A percentile compares a stretch with the other conserved stretches of the same genome.
Evolutionary conservation across 2,329 filamentous ascomycete species (phyloP).

Genomic region (Penicillium brasilianum): DNA sequence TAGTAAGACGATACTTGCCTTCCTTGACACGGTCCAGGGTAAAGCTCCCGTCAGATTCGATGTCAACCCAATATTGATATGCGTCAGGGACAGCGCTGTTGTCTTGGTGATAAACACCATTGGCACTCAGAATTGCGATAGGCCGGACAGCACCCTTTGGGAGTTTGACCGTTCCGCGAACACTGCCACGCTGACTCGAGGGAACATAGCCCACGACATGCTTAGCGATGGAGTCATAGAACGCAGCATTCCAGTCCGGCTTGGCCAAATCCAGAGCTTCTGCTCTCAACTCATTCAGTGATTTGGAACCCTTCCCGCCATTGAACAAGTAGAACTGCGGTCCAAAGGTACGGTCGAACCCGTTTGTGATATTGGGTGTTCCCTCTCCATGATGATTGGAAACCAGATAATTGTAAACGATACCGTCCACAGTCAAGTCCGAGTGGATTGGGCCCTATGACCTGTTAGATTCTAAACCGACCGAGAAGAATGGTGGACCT

Average conservation of each 20-base stretch:
- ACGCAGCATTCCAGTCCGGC: conserved; percentile 61
- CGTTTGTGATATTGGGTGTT: conserved; percentile 67
- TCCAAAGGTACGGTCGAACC: conserved; percentile 69
- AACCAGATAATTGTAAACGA: conserved; percentile 69
- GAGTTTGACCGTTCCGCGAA: conserved; percentile 57
- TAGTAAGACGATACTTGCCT: conserved; percentile 65
- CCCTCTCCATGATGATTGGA: conserved; percentile 68
- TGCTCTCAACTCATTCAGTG: conserved; percentile 55
- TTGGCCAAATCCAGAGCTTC: conserved; percentile 61
- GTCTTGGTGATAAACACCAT: conserved; percentile 62
- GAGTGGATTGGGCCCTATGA: conserved; percentile 62
- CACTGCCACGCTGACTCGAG: conserved; percentile 56
- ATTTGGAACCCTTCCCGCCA: conserved; percentile 54
- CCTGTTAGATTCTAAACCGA: conserved; percentile 7
- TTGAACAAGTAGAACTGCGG: conserved; percentile 70
- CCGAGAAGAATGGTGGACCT: conserved; percentile 3
- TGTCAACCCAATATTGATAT: conserved; percentile 67
- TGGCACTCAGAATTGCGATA: conserved; percentile 61
- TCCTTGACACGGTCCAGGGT: conserved; percentile 60
- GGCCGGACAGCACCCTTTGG: conserved; percentile 58
- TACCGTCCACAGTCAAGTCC: conserved; percentile 67
- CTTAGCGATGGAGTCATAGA: conserved; percentile 67
- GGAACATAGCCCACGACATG: conserved; percentile 65
- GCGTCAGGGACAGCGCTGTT: conserved; percentile 61
- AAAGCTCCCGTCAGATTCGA: conserved; percentile 55